These are phyloP conservation scores for Aspergillus carbonarius DNA, from an alignment of 2,329 filamentous ascomycete species.

Conservation along the genomic window DNA sequence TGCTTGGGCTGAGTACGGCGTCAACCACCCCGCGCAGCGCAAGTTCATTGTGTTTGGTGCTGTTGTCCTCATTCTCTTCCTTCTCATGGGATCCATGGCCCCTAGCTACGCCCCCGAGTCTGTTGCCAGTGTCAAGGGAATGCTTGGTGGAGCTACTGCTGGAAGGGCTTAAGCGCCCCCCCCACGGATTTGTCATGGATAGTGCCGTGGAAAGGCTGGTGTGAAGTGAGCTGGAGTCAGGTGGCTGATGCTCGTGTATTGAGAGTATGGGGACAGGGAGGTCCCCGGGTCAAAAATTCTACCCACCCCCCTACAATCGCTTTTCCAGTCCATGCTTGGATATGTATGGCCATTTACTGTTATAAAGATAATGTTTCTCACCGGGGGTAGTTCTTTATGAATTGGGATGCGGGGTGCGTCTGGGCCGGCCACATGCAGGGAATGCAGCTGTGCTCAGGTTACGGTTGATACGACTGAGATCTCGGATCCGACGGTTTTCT, in stretches of 20 bases:
- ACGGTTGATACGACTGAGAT: slow-evolving; percentile 15
- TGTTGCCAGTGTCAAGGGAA: slow-evolving; percentile 35
- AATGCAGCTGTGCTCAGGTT: slow-evolving; percentile 31
- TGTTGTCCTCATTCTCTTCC: slow-evolving; percentile 65
- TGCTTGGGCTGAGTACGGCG: slow-evolving; percentile 83
- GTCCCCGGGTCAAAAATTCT: slow-evolving; percentile 1
- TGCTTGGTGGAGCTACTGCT: slow-evolving; percentile 36
- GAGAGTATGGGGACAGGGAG: background rate
- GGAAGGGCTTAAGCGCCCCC: slow-evolving; percentile 30
- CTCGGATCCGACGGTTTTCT: slow-evolving; percentile 9
- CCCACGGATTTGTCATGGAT: background rate
- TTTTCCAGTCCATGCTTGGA: background rate
- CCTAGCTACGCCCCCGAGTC: slow-evolving; percentile 48
- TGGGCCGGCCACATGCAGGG: slow-evolving; percentile 36
- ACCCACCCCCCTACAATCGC: background rate
- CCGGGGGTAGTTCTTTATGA: slow-evolving; percentile 7
- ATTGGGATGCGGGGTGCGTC: slow-evolving; percentile 10
- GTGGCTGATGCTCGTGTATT: background rate
- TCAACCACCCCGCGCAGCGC: slow-evolving; percentile 71
- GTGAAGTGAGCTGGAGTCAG: background rate
- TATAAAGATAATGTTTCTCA: slow-evolving; percentile 19
- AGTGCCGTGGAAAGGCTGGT: background rate
- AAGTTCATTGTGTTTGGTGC: slow-evolving; percentile 71
- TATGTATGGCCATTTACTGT: slow-evolving; percentile 10
- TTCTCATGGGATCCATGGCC: slow-evolving; percentile 65